Conservation (phyloP, 2,329 filamentous ascomycete genomes). For the Pyrenophora teres region DNA sequence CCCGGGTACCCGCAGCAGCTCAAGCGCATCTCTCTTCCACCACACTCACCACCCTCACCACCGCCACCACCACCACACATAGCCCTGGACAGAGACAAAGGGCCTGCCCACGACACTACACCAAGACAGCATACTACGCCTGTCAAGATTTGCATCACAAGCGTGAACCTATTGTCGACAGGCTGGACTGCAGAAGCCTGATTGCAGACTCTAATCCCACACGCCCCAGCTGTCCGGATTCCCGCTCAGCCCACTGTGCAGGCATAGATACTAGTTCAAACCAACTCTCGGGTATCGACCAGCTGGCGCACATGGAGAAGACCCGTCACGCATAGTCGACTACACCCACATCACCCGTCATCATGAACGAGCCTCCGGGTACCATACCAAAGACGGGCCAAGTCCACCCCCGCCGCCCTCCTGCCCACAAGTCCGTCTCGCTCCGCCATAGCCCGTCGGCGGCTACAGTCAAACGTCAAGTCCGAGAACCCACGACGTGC, state of each 20-base stretch:
- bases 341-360: conserved; percentile 2
- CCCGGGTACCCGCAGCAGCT: not conserved
- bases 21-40: not conserved
- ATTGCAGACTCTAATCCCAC: not conserved
- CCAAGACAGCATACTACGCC: too few species aligned
- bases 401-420: conserved; percentile 49
- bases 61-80: not conserved
- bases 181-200: not conserved
- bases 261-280: not conserved
- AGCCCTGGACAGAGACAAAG: too few species aligned
- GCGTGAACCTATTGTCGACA: not conserved
- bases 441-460: conserved; percentile 48
- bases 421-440: conserved; percentile 54
- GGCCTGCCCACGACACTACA: too few species aligned
- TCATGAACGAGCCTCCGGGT: conserved; percentile 32
- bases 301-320: conserved; percentile 23
- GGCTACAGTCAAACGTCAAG: not conserved
- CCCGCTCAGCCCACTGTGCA: not conserved
- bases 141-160: not conserved
- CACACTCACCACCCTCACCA: not conserved
- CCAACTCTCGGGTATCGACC: not conserved
- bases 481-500: conserved; percentile 17
- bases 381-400: conserved; percentile 17
- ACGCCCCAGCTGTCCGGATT: not conserved
- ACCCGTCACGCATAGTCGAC: conserved; percentile 15